Evolutionary conservation across 345 rosid species (phyloP), one percentile per base, ranked within the genome.

Genomic region (Gossypium anomalum): DNA sequence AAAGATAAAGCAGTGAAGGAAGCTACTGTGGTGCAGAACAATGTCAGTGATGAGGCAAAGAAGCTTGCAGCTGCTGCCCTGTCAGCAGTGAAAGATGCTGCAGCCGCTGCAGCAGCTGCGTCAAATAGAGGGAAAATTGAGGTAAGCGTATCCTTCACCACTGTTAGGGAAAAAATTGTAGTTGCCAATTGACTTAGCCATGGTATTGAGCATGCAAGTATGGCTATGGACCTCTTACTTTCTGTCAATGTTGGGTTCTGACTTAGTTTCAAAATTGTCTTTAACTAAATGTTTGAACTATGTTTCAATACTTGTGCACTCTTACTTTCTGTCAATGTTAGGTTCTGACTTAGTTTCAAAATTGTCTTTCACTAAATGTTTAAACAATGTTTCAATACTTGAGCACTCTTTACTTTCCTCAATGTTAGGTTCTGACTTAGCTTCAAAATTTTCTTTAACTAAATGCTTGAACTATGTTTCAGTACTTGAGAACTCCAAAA

Each of bases 31-130:
- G 11, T 29, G 71, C 83, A 79, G 76, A 82, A 65, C 79, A 77
- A 70, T 44, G 72, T 77, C 15, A 77, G 81, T 75, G 95, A 88
- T 71, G 92, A 91, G 75, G 85, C 93, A 72, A 91, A 81, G 85
- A 87, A 70, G 76, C 64, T 89, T 73, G 97, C 97, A 19, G 90
- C 94, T n/a, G 93, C 97, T 65, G 98, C 97, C 69, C 85, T 94
- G 38, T 86, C 92, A 74, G 98, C 98, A 1, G 93, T 91, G 44
- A 88, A 79, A 86, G 90, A 87, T 72, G 95, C 94, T 55, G 81
- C 90, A 3, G 92, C 89, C 7, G 89, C 87, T 59, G 89, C 91
- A 2, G 92, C 89, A 14, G 89, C 87, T 63, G 89, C 91, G 22
- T 76, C 85, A 5, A 80, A 75, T 78, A 80, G 83, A 67, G 98